Evolutionary conservation across 1,284 basidiomycete species (phyloP), one percentile per base, ranked within the genome.

Genomic region (Sporisorium graminicola): DNA sequence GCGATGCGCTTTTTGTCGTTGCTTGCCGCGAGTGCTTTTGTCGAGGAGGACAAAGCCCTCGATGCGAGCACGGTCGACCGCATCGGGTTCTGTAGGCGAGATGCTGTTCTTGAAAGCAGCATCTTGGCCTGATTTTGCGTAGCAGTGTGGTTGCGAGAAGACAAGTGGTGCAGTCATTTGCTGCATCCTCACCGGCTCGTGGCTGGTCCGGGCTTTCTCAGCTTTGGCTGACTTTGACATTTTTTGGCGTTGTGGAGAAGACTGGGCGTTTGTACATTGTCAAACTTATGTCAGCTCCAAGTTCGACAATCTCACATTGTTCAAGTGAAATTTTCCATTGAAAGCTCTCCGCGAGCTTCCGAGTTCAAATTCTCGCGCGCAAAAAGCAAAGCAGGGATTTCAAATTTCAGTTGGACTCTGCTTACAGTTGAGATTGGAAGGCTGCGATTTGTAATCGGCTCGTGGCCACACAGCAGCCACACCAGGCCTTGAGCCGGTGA

Each of bases 1-100:
- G 90, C 90, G 33, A 84, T 75, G 42, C 74, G 75, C 54, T 59
- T 65, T 64, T 63, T 75, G 50, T 56, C 51, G 7, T 40, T 49
- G 26, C n/a, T 24, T 24, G 58, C 46, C 37, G 68, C 52, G n/a
- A 56, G 53, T 26, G 58, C 16, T 16, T 26, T 54, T 24, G 61
- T 50, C 16, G 70, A 59, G 29, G 65, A 55, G 3, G 65, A 60
- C 1, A 68, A 50, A 5, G 43, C 14, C 20, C 59, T 58, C 5
- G 54, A 31, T 9, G 26, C 13, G 22, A 42, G 9, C 12, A 13
- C 1, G 27, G 46, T 22, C 35, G 27, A 4, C 22, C 24, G 47
- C 46, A 46, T 2, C 27, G 27, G 22, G 10, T 22, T 2, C 16
- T 27, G 55, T 26, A 72, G 44, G 40, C 69, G 55, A 26, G 63